These are phyloP conservation scores for Aspergillus neotritici DNA, from an alignment of 2,329 filamentous ascomycete species.

Conservation along the genomic window DNA sequence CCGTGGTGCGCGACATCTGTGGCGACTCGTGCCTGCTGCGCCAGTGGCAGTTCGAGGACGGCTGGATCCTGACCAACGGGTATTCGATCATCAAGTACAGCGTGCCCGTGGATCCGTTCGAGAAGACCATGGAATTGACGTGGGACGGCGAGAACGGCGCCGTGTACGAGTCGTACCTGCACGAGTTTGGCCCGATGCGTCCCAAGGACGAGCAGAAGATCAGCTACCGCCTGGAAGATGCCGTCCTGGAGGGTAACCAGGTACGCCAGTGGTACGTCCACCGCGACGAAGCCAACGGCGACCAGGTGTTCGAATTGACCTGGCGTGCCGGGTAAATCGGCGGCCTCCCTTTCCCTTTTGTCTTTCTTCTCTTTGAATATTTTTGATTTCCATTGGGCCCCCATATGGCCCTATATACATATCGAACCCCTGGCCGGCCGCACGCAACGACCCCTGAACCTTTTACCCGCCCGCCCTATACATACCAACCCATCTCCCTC, in stretches of 20 bases:
- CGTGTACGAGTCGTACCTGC: slow-evolving; percentile 43
- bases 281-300: slow-evolving; percentile 35
- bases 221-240: slow-evolving; percentile 47
- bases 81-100: slow-evolving; percentile 53
- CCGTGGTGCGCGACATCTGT: slow-evolving; percentile 48
- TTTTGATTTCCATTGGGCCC: neutral
- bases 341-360: neutral
- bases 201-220: slow-evolving; percentile 45
- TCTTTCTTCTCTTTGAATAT: neutral
- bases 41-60: slow-evolving; percentile 46
- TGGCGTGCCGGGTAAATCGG: slow-evolving; percentile 24
- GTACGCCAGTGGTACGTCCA: slow-evolving; percentile 55
- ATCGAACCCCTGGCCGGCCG: no score
- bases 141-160: slow-evolving; percentile 46
- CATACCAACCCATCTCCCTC: no score
- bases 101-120: slow-evolving; percentile 39
- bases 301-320: slow-evolving; percentile 38
- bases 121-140: slow-evolving; percentile 49
- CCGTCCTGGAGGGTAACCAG: slow-evolving; percentile 38
- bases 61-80: slow-evolving; percentile 53
- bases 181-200: slow-evolving; percentile 50
- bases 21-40: slow-evolving; percentile 54
- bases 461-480: no score
- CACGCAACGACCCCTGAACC: no score
- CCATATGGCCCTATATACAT: no score